These are phyloP conservation scores for Austroboletus niveus DNA, from an alignment of 1,284 basidiomycete species.

Conservation along the genomic window DNA sequence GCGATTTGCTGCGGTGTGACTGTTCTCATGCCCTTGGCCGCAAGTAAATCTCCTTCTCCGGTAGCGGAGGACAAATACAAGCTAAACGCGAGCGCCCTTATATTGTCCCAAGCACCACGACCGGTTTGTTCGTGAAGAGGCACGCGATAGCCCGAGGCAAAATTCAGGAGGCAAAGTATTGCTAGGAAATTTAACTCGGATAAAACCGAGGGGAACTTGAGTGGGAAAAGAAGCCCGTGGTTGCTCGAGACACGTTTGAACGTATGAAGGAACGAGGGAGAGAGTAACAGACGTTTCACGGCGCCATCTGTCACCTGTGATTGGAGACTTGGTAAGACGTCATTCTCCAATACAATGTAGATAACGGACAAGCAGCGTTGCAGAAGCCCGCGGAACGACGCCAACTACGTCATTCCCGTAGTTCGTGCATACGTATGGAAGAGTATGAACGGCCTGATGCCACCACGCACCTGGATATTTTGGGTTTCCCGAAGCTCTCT, in stretches of 20 bases:
- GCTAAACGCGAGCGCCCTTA: constrained; percentile 69
- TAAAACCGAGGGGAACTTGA: constrained; percentile 67
- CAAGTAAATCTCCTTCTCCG: constrained; percentile 59
- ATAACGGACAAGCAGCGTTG: neutral
- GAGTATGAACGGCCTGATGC: neutral
- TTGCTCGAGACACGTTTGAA: constrained; percentile 59
- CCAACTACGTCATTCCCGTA: neutral
- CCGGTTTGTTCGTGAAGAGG: constrained; percentile 67
- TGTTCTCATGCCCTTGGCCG: constrained; percentile 61
- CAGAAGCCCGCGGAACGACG: neutral
- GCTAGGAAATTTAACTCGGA: constrained; percentile 75
- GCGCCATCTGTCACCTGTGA: constrained; percentile 52
- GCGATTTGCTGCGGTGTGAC: constrained; percentile 61
- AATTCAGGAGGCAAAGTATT: constrained; percentile 74
- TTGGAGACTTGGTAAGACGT: constrained; percentile 14
- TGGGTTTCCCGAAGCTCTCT: constrained; percentile 42
- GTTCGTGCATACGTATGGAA: constrained; percentile 2
- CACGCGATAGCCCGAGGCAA: constrained; percentile 74
- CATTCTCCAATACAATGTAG: neutral
- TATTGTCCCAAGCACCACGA: constrained; percentile 78
- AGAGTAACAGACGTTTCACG: constrained; percentile 61
- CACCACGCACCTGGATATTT: constrained; percentile 40
- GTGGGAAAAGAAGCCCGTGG: constrained; percentile 72
- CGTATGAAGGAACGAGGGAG: constrained; percentile 59
- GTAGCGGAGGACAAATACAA: constrained; percentile 65